Base-by-base conservation (phyloP, 1,139 yeast genomes). In the Entelexis paramagnoliae region DNA sequence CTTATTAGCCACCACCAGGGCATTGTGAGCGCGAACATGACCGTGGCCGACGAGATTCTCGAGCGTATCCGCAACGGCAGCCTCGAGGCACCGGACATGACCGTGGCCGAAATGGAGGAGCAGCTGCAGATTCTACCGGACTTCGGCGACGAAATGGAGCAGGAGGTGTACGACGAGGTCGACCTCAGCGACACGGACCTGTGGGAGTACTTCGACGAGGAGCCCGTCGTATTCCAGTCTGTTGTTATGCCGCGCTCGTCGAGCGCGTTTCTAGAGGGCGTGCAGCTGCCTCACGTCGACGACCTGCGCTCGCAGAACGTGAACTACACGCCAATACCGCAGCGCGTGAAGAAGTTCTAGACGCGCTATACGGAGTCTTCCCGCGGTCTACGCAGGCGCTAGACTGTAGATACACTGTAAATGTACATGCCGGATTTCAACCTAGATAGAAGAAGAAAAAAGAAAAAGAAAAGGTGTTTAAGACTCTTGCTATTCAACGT, bases 41-140 rank as follows among this genome's bases (percentile, higher is more conserved):
- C 35, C 24, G 49, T 47, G 0, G 53, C 59, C 5, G 39, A 29
- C 8, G 32, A 24, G 20, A 54, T 64, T 3, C 56, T 63, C 40
- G 46, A 42, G 10, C 57, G 55, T n/a, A 57, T 64, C 33, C 55
- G 52, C 35, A 34, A 49, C 26, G 59, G 61, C 30, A 42, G 45
- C 29, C 44, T 53, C 20, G 51, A 40, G 16, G 50, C 20, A 14
- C 58, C 55, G 1, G 56, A 50, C 19, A 29, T 49, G 32, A 50
- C 50, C 16, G 54, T 46, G 5, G 48, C 48, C 17, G 58, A 55
- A 33, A 40, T 56, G 42, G 51, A 51, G 43, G 51, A 46, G 39
- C 39, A 32, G 16, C 34, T 47, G 19, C 16, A 22, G 16, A 20
- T 29, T 42, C 30, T 49, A 8, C 48, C 52, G 10, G 42, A 33